A percentile compares a stretch with the other conserved stretches of the same genome.
phyloP scores from a whole-genome alignment of 768 basidiomycete species.

The Pulveroboletus sp. region DNA sequence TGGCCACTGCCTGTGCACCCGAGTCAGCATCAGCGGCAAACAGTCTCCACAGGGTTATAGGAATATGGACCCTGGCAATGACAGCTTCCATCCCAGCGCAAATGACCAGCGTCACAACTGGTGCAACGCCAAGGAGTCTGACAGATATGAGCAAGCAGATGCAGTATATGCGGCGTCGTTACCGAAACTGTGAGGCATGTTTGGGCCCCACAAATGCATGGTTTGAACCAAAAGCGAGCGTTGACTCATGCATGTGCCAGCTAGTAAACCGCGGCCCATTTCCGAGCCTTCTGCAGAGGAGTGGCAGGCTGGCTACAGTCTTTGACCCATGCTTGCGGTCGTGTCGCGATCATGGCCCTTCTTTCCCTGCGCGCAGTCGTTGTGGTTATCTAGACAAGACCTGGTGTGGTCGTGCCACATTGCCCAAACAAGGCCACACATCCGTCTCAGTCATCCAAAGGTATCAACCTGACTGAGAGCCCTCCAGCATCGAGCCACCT shows the following conservation, averaged over 20 bases:
- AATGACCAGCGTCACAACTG: neutral
- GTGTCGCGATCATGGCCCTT: neutral
- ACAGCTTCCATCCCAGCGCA: neutral
- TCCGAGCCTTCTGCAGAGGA: neutral
- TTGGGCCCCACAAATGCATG: neutral
- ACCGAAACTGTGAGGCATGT: neutral
- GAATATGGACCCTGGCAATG: neutral
- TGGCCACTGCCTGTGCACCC: neutral
- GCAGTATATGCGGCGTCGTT: neutral
- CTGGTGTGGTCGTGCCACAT: constrained; percentile 20
- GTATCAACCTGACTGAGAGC: constrained; percentile 26
- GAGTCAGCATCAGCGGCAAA: neutral
- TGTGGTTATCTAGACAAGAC: too few species aligned
- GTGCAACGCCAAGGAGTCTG: neutral
- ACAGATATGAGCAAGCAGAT: neutral
- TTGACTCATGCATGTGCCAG: neutral
- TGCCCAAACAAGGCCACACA: constrained; percentile 27
- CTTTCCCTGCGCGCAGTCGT: neutral
- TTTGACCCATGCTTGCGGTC: neutral
- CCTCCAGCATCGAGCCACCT: constrained; percentile 15
- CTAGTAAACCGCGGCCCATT: neutral
- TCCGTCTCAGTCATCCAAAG: constrained; percentile 27
- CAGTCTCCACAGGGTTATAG: neutral
- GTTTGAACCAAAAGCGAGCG: neutral
- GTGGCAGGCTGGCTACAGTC: neutral